Evolutionary conservation across 2,329 filamentous ascomycete genomes (phyloP).

Genomic region (Grosmannia serpens): DNA sequence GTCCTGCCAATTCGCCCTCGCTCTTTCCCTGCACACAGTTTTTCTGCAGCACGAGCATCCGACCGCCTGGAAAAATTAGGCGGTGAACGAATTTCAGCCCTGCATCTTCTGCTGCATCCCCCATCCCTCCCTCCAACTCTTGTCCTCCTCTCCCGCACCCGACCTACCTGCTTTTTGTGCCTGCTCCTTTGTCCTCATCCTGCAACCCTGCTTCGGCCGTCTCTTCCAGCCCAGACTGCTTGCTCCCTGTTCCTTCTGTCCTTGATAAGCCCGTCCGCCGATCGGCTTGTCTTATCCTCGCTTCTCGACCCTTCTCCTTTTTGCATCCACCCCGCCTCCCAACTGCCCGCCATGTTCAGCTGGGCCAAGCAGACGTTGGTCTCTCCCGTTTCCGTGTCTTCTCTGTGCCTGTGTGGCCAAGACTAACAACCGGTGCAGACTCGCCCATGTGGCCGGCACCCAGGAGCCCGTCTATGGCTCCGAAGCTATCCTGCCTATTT

Average conservation of each 20-base stretch:
- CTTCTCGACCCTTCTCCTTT: background rate
- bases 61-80: background rate
- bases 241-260: background rate
- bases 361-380: slow-evolving; percentile 87
- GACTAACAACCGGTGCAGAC: slow-evolving; percentile 24
- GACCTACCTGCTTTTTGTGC: background rate
- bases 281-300: background rate
- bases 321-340: background rate
- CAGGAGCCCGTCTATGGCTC: slow-evolving; percentile 94
- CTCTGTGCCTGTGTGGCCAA: background rate
- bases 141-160: background rate
- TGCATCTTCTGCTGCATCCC: background rate
- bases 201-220: background rate
- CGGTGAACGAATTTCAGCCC: slow-evolving; percentile 1
- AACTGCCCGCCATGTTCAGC: slow-evolving; percentile 59
- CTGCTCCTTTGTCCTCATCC: background rate
- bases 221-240: background rate
- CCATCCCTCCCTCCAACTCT: background rate
- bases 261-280: background rate
- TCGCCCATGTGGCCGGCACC: slow-evolving; percentile 79
- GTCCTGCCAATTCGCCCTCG: background rate
- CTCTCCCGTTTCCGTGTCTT: background rate
- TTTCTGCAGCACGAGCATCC: background rate
- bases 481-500: slow-evolving; percentile 74
- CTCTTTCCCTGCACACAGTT: background rate